Evolutionary conservation across 129 eudicot species (phyloP).

Genomic region (Gnaphalium uliginosum): DNA sequence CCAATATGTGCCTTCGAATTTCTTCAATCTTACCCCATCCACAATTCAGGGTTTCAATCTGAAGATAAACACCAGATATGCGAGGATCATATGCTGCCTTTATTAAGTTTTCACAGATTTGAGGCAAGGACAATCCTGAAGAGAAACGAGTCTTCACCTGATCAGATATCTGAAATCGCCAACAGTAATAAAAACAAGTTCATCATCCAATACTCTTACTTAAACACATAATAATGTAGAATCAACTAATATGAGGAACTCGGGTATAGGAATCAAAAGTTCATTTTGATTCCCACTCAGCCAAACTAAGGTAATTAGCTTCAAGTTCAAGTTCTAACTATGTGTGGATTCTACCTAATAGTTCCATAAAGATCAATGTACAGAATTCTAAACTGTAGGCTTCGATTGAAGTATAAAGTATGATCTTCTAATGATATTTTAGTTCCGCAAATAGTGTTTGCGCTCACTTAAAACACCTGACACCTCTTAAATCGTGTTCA

Average conservation of each 20-base stretch:
- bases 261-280: constrained; percentile 2
- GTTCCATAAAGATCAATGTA: not conserved
- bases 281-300: not conserved
- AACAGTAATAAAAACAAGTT: not conserved
- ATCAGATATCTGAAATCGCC: constrained; percentile 69
- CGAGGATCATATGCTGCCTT: constrained; percentile 99
- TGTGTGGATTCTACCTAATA: constrained; percentile 5
- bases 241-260: constrained; percentile 3
- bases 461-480: too few species aligned
- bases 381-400: constrained; percentile 7
- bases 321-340: constrained; percentile 9
- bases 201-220: not conserved
- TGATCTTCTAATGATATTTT: not conserved
- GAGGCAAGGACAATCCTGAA: constrained; percentile 80
- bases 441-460: not conserved
- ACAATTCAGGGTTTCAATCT: constrained; percentile 74
- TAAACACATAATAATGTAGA: not conserved
- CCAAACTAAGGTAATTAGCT: constrained; percentile 18
- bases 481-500: too few species aligned
- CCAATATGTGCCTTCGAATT: constrained; percentile 83
- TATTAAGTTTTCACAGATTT: constrained; percentile 81
- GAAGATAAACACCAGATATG: constrained; percentile 82
- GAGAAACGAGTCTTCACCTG: constrained; percentile 85
- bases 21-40: constrained; percentile 99
- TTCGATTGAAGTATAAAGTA: not conserved